phyloP scores from a whole-genome alignment of 768 basidiomycete genomes.

The Pulveroboletus sp. region DNA sequence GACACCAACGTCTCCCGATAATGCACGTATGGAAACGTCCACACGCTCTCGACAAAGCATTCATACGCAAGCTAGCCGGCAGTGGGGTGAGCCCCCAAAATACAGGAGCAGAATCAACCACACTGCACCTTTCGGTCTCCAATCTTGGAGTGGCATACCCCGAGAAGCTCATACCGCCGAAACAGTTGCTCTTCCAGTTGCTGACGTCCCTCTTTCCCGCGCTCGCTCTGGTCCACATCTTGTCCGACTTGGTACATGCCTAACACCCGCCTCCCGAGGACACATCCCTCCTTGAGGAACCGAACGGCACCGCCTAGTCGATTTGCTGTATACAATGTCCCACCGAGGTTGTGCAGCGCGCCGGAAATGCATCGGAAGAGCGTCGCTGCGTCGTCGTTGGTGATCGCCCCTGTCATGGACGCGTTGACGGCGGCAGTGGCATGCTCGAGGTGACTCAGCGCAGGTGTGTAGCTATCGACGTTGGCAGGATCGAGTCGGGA shows the following conservation, averaged over 20 bases:
- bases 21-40: conserved; percentile 49
- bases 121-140: conserved; percentile 68
- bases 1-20: conserved; percentile 15
- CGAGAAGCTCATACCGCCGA: conserved; percentile 79
- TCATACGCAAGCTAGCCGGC: conserved; percentile 54
- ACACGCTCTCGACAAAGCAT: conserved; percentile 51
- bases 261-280: conserved; percentile 49
- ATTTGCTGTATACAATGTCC: conserved; percentile 64
- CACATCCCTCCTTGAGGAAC: conserved; percentile 64
- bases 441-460: conserved; percentile 47
- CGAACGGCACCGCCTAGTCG: conserved; percentile 62
- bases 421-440: conserved; percentile 32
- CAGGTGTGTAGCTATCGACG: conserved; percentile 42
- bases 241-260: conserved; percentile 16
- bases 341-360: conserved; percentile 67
- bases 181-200: conserved; percentile 64
- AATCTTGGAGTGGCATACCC: conserved; percentile 72
- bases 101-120: not conserved
- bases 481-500: conserved; percentile 38
- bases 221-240: conserved; percentile 24
- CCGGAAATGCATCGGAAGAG: conserved; percentile 69
- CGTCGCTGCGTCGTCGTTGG: conserved; percentile 39
- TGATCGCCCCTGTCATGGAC: conserved; percentile 3
- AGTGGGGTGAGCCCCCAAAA: not conserved
- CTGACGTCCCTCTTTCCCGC: conserved; percentile 44